Percentiles rank a stretch among this genome's conserved stretches.
Evolutionary conservation across 352 stramenopile genomes (phyloP).

Genomic region (Pythium aphanidermatum): DNA sequence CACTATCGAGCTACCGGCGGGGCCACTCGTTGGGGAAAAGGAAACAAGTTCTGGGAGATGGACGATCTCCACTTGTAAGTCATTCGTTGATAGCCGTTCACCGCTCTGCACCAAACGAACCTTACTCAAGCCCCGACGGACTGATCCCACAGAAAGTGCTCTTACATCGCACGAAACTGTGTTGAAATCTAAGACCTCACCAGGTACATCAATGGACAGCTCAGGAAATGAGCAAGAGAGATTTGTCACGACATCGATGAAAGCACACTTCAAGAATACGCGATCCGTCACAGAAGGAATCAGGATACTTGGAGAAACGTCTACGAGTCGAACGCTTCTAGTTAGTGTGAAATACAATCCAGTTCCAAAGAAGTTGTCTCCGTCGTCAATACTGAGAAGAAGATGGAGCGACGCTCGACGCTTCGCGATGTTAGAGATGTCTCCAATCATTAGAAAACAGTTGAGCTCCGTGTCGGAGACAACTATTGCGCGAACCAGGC

Average conservation of each 20-base stretch:
- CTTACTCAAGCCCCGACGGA: neutral
- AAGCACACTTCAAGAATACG: constrained; percentile 1
- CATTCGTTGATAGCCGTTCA: constrained; percentile 6
- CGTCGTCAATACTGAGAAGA: constrained; percentile 15
- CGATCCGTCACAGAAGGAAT: constrained; percentile 5
- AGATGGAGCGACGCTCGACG: neutral
- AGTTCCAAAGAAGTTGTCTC: constrained; percentile 8
- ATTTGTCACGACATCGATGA: neutral
- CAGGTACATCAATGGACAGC: constrained; percentile 8
- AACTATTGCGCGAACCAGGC: no score
- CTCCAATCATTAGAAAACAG: constrained; percentile 1
- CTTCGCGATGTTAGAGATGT: neutral
- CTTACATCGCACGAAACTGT: constrained; percentile 8
- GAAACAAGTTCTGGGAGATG: constrained; percentile 13
- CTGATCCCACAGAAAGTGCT: neutral
- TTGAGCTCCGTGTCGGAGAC: neutral
- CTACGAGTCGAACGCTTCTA: constrained; percentile 5
- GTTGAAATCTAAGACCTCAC: neutral
- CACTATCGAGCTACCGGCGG: neutral
- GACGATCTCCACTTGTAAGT: constrained; percentile 2
- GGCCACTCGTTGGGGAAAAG: constrained; percentile 11
- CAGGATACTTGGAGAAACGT: constrained; percentile 3
- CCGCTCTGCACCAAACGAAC: constrained; percentile 5
- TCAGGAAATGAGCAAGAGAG: constrained; percentile 4
- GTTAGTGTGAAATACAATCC: constrained; percentile 5